These are phyloP conservation scores for Pyrenopolyporus hunteri DNA, from an alignment of 495 filamentous ascomycete species.

Conservation along the genomic window DNA sequence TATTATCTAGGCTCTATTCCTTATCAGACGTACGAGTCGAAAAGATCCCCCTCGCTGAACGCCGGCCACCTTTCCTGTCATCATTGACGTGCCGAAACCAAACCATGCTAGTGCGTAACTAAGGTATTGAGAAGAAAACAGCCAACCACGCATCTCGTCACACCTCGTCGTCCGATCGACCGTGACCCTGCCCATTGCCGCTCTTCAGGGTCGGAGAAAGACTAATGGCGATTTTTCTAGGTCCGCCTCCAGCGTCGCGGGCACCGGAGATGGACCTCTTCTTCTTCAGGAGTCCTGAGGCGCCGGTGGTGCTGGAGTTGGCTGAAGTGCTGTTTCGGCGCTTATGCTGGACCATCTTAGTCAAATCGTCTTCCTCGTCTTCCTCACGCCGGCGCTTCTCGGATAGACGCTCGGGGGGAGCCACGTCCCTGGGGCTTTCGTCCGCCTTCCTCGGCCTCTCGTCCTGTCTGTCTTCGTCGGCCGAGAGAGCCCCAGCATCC, in stretches of 20 bases:
- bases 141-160: constrained; percentile 14
- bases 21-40: constrained; percentile 20
- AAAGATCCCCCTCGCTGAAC: constrained; percentile 37
- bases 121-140: constrained; percentile 20
- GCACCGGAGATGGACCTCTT: constrained; percentile 37
- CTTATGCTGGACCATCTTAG: constrained; percentile 73
- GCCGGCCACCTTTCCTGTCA: constrained; percentile 40
- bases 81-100: constrained; percentile 34
- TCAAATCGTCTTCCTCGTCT: constrained; percentile 81
- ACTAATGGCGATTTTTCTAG: constrained; percentile 55
- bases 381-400: constrained; percentile 93
- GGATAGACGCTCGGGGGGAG: constrained; percentile 77
- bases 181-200: constrained; percentile 25
- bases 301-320: constrained; percentile 36
- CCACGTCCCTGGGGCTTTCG: constrained; percentile 42
- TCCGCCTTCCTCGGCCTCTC: constrained; percentile 26
- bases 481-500: constrained; percentile 45
- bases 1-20: constrained; percentile 24
- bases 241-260: constrained; percentile 35
- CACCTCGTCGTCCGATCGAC: constrained; percentile 30
- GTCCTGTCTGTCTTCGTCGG: constrained; percentile 55
- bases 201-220: constrained; percentile 48
- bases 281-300: constrained; percentile 31
- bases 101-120: constrained; percentile 33
- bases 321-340: constrained; percentile 62